phyloP scores from a whole-genome alignment of 768 basidiomycete species.

The Calvatia gigantea region DNA sequence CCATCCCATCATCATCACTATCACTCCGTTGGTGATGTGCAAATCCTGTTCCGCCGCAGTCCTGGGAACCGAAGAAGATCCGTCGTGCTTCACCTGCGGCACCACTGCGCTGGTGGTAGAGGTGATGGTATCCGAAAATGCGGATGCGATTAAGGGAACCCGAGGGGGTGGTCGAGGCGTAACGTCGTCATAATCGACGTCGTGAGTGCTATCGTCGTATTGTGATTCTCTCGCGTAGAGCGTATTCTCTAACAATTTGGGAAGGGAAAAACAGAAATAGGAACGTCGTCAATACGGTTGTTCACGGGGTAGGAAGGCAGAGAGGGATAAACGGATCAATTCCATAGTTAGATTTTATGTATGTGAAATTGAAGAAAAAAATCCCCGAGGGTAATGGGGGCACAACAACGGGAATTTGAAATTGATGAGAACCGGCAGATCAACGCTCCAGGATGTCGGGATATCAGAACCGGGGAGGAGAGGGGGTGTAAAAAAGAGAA shows the following conservation, averaged over 20 bases:
- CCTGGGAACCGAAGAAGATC: neutral
- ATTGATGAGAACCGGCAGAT: neutral
- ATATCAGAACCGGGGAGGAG: no score
- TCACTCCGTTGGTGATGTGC: no score
- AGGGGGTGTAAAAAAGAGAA: neutral
- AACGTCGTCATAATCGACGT: constrained; percentile 4
- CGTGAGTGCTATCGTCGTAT: neutral
- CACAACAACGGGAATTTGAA: neutral
- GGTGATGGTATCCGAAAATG: no score
- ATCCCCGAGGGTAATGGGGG: neutral
- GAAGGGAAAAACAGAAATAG: neutral
- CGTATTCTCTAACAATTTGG: constrained; percentile 1
- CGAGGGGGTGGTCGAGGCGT: constrained; percentile 7
- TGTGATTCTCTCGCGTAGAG: constrained; percentile 6
- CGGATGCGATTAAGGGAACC: neutral
- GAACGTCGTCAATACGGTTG: constrained; percentile 4
- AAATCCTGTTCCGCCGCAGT: neutral
- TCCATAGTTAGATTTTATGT: neutral
- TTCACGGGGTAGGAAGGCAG: constrained; percentile 2
- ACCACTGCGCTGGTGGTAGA: no score
- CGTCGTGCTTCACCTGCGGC: no score
- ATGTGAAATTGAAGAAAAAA: neutral
- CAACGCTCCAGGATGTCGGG: no score
- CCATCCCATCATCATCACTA: neutral
- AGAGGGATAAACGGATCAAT: neutral